A percentile compares a stretch with the other conserved stretches of the same genome.
Conservation (phyloP, 331 rosid genomes). For the Malus hybrid region DNA sequence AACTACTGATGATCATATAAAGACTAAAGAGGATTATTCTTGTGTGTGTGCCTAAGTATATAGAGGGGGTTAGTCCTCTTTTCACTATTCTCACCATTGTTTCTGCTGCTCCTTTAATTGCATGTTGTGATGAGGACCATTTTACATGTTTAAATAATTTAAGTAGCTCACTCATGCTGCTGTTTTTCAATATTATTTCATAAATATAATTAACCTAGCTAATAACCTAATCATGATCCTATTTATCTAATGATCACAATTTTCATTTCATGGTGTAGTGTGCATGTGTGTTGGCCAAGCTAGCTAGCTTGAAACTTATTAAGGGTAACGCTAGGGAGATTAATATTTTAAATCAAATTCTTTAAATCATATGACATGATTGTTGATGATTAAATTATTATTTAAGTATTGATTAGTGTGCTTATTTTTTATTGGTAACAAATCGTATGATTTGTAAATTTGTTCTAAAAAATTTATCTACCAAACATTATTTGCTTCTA, state of each 20-base stretch:
- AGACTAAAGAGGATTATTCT: constrained; percentile 30
- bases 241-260: background rate
- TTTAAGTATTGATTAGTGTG: too few species aligned
- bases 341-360: too few species aligned
- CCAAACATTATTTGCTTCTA: background rate
- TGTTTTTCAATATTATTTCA: background rate
- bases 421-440: too few species aligned
- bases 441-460: too few species aligned
- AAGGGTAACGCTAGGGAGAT: too few species aligned
- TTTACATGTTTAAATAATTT: background rate
- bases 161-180: background rate
- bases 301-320: too few species aligned
- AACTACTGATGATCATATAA: background rate
- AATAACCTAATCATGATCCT: background rate
- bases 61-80: constrained; percentile 30
- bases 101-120: constrained; percentile 2
- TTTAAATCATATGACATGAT: too few species aligned
- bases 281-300: background rate
- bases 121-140: constrained; percentile 37
- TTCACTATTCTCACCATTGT: constrained; percentile 25
- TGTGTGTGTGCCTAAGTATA: constrained; percentile 32
- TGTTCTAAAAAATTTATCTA: too few species aligned
- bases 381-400: too few species aligned
- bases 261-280: background rate
- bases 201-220: background rate